These are phyloP conservation scores for Vaccinium myrtillus DNA, from an alignment of 148 eudicot species.

Conservation along the genomic window DNA sequence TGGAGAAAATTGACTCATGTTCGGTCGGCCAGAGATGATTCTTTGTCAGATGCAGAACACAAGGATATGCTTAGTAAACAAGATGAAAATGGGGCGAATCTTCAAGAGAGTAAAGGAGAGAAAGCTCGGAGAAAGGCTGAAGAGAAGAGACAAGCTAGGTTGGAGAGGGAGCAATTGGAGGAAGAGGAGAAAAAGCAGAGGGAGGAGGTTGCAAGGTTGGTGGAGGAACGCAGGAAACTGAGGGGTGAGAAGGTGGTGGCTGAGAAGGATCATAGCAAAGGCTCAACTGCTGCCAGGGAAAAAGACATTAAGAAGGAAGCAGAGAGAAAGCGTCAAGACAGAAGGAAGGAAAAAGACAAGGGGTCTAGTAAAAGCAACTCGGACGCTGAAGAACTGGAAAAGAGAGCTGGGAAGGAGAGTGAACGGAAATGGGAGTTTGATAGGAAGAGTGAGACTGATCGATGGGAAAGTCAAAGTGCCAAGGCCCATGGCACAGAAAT, in stretches of 20 bases:
- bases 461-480: constrained; percentile 51
- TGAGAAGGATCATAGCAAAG: constrained; percentile 63
- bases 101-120: constrained; percentile 81
- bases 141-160: constrained; percentile 93
- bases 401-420: constrained; percentile 58
- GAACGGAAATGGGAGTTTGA: constrained; percentile 56
- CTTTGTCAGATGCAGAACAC: constrained; percentile 49
- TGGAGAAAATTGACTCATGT: constrained; percentile 71
- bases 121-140: constrained; percentile 98
- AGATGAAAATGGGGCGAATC: constrained; percentile 63
- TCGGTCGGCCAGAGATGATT: constrained; percentile 61
- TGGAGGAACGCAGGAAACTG: constrained; percentile 83
- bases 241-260: constrained; percentile 84
- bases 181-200: constrained; percentile 97
- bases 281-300: constrained; percentile 51
- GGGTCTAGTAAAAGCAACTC: constrained; percentile 94
- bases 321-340: constrained; percentile 75
- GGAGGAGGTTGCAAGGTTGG: constrained; percentile 92
- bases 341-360: constrained; percentile 77
- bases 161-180: constrained; percentile 86
- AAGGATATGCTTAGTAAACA: constrained; percentile 47
- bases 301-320: constrained; percentile 69
- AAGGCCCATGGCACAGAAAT: constrained; percentile 44
- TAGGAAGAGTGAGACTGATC: constrained; percentile 55
- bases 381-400: constrained; percentile 82